Conservation (phyloP, 345 rosid species). For the Heritiera fomes region DNA sequence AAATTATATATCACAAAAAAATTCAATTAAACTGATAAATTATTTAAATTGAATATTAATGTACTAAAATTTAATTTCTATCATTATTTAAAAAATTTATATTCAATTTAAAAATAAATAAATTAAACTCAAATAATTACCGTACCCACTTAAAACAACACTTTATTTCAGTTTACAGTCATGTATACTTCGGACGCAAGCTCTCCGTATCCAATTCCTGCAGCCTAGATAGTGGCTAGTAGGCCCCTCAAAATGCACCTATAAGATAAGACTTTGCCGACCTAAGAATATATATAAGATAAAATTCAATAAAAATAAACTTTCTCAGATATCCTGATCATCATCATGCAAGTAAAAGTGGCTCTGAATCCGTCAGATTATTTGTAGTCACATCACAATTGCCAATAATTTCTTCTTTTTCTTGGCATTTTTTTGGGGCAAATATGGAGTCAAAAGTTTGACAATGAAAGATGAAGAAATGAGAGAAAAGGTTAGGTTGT, state of each 20-base stretch:
- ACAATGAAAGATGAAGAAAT: not conserved
- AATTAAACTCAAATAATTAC: no score
- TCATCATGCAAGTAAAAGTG: not conserved
- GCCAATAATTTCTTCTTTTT: no score
- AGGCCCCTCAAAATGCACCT: not conserved
- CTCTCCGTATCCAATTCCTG: no score
- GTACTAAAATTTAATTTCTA: no score
- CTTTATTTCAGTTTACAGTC: no score
- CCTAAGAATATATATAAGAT: not conserved
- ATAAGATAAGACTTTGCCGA: not conserved
- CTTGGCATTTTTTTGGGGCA: not conserved
- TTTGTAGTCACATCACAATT: not conserved
- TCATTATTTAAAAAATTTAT: no score
- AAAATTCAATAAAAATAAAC: not conserved
- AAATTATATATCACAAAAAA: no score
- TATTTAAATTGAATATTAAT: no score
- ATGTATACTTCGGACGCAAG: no score
- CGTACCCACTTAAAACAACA: no score
- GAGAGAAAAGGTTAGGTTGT: conserved; percentile 1
- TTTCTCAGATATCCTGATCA: not conserved
- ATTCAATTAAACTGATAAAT: no score
- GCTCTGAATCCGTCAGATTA: not conserved
- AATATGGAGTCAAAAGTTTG: not conserved
- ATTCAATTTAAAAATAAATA: no score
- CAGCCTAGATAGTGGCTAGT: not conserved